phyloP scores from a whole-genome alignment of 2,329 filamentous ascomycete genomes.

The Hymenoscyphus scutula region DNA sequence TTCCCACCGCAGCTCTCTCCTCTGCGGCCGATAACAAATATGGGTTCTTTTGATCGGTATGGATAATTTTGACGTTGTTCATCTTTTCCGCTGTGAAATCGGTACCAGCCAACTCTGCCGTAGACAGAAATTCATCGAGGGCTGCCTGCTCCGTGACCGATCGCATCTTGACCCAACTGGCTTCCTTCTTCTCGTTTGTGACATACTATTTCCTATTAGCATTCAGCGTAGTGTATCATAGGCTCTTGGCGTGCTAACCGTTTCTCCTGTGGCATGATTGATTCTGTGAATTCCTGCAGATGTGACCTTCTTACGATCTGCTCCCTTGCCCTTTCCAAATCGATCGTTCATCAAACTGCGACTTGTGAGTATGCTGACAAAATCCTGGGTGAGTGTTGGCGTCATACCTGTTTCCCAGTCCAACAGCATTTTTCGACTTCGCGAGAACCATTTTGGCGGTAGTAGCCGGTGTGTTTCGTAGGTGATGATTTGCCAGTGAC shows the following conservation, averaged over 20 bases:
- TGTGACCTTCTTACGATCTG: conserved; percentile 72
- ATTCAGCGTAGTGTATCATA: not conserved
- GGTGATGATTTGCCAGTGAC: not conserved
- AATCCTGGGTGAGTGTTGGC: not conserved
- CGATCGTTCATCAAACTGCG: conserved; percentile 93
- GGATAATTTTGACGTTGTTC: conserved; percentile 98
- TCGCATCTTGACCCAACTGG: conserved; percentile 98
- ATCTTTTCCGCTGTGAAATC: conserved; percentile 99
- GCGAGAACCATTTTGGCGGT: conserved; percentile 62
- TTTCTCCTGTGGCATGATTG: conserved; percentile 76
- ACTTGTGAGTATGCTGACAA: conserved; percentile 11
- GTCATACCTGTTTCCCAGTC: conserved; percentile 70
- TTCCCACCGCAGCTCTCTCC: conserved; percentile 73
- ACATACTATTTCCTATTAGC: conserved; percentile 62
- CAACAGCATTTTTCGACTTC: conserved; percentile 93
- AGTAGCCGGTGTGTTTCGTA: not conserved
- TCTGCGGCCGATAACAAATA: conserved; percentile 84
- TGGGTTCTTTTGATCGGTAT: conserved; percentile 92
- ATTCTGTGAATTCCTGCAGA: conserved; percentile 57
- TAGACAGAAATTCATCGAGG: conserved; percentile 93
- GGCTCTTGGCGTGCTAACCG: conserved; percentile 43
- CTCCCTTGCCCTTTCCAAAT: conserved; percentile 88
- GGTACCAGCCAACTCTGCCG: conserved; percentile 93
- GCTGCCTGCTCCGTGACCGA: conserved; percentile 96
- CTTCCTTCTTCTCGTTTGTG: conserved; percentile 86